Evolutionary conservation across 805 yeast species (phyloP).

Genomic region (Martiniozyma abietophila): DNA sequence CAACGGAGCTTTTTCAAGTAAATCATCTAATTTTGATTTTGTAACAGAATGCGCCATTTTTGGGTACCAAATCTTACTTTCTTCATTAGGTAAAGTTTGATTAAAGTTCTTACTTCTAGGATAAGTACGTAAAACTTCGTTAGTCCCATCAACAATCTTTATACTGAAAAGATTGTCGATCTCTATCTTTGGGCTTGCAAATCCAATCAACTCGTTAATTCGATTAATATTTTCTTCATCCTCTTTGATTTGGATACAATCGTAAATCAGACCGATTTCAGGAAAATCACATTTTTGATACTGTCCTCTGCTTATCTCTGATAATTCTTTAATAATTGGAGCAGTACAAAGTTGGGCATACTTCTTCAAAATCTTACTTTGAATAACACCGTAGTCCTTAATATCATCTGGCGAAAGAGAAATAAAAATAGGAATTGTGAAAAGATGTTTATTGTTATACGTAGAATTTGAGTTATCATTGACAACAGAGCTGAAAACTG

Average conservation of each 20-base stretch:
- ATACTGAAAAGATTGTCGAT: constrained; percentile 5
- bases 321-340: constrained; percentile 25
- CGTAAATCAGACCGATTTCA: constrained; percentile 14
- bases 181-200: constrained; percentile 5
- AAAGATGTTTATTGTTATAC: constrained; percentile 32
- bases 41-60: too few species aligned
- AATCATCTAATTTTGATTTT: too few species aligned
- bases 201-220: constrained; percentile 3
- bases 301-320: constrained; percentile 10
- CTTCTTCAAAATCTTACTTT: constrained; percentile 44
- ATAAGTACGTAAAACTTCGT: not conserved
- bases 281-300: constrained; percentile 22
- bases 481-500: constrained; percentile 42
- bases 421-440: constrained; percentile 74
- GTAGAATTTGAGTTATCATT: constrained; percentile 31
- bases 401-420: constrained; percentile 44
- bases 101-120: constrained; percentile 1
- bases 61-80: constrained; percentile 5
- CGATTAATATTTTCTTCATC: constrained; percentile 3
- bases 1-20: too few species aligned
- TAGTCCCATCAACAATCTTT: constrained; percentile 4
- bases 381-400: constrained; percentile 46
- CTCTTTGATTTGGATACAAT: not conserved
- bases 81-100: not conserved
- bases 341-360: constrained; percentile 41